Conservation (phyloP, 148 eudicot species). For the Persicaria tinctoria region DNA sequence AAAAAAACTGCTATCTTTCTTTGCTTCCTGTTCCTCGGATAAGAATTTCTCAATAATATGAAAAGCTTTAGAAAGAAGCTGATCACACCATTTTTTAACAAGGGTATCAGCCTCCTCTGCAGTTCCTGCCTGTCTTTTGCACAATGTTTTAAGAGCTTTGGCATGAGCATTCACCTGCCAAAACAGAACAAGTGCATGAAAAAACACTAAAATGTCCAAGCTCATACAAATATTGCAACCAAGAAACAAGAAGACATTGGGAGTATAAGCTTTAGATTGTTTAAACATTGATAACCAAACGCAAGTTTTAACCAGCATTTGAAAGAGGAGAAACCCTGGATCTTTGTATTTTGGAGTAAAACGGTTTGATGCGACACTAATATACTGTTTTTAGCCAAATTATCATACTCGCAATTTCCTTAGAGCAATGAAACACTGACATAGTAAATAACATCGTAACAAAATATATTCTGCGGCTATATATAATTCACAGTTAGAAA, state of each 20-base stretch:
- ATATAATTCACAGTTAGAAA: background rate
- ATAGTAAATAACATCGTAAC: background rate
- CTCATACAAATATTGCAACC: background rate
- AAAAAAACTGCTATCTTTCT: constrained; percentile 36
- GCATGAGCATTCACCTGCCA: constrained; percentile 95
- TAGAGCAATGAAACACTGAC: background rate
- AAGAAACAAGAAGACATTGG: background rate
- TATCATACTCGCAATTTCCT: background rate
- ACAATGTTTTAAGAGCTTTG: constrained; percentile 82
- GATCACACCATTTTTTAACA: constrained; percentile 56
- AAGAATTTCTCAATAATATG: constrained; percentile 44
- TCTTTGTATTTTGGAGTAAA: background rate
- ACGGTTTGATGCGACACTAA: background rate
- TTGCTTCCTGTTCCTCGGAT: constrained; percentile 39
- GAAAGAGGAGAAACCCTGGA: background rate
- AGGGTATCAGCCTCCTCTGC: constrained; percentile 66
- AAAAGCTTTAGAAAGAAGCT: constrained; percentile 61
- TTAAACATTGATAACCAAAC: background rate
- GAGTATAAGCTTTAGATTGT: background rate
- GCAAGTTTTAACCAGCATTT: background rate
- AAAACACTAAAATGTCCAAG: background rate
- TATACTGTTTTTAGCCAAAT: background rate
- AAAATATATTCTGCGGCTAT: background rate
- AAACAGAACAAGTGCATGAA: background rate
- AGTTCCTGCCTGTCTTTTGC: constrained; percentile 67